Percentiles rank a stretch among this genome's conserved stretches.
phyloP scores from a whole-genome alignment of 2,329 filamentous ascomycete genomes.

The Fusarium dimerum region DNA sequence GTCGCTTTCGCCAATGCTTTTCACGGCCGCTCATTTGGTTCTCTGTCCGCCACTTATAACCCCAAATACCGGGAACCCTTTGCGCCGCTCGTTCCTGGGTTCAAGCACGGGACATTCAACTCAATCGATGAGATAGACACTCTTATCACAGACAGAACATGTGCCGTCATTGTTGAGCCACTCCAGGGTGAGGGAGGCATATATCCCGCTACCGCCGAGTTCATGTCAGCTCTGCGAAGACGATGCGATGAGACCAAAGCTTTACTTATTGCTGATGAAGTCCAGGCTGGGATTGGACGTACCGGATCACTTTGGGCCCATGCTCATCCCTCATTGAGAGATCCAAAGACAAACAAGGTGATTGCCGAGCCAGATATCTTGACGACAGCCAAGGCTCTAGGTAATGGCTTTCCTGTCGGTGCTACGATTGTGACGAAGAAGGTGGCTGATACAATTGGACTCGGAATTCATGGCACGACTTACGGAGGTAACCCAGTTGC shows the following conservation, averaged over 20 bases:
- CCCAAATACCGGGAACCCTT: slow-evolving; percentile 5
- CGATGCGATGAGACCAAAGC: slow-evolving; percentile 3
- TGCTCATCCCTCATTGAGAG: slow-evolving; percentile 3
- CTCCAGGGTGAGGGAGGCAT: slow-evolving; percentile 5
- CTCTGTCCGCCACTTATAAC: slow-evolving; percentile 4
- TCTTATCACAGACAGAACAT: slow-evolving; percentile 4
- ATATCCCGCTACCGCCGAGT: slow-evolving; percentile 2
- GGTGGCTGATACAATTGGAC: slow-evolving; percentile 1
- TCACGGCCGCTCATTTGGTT: slow-evolving; percentile 4
- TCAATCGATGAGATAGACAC: neutral
- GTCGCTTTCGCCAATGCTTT: slow-evolving; percentile 2
- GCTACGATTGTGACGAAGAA: slow-evolving; percentile 2
- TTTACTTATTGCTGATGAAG: slow-evolving; percentile 2
- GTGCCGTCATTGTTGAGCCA: slow-evolving; percentile 5
- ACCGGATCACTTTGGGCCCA: slow-evolving; percentile 4
- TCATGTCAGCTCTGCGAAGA: slow-evolving; percentile 1
- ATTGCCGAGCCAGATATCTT: slow-evolving; percentile 3
- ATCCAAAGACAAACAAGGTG: slow-evolving; percentile 2
- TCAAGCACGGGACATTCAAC: slow-evolving; percentile 3
- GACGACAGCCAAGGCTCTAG: slow-evolving; percentile 3
- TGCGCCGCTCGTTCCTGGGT: slow-evolving; percentile 1
- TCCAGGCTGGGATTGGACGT: neutral
- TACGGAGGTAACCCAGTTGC: slow-evolving; percentile 6
- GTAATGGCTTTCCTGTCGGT: slow-evolving; percentile 3
- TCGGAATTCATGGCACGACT: slow-evolving; percentile 3